phyloP scores from a whole-genome alignment of 2,329 filamentous ascomycete genomes.

The Fusarium sp. region DNA sequence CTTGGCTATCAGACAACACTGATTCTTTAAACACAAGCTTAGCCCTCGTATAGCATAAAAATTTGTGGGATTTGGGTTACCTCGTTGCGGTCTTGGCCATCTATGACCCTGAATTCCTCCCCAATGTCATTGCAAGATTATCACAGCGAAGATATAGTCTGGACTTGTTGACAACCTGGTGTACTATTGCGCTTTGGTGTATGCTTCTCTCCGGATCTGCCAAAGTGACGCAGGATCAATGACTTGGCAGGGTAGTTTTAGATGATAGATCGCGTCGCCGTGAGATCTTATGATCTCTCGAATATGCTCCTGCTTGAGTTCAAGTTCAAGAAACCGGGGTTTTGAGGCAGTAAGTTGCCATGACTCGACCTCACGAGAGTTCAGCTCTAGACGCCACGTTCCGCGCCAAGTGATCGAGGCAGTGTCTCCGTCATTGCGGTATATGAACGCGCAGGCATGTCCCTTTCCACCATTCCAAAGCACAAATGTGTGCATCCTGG shows the following conservation, averaged over 20 bases:
- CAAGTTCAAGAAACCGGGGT: conserved; percentile 34
- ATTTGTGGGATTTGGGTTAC: too few species aligned
- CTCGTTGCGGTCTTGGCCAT: too few species aligned
- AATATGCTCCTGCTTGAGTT: conserved; percentile 43
- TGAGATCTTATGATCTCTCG: conserved; percentile 43
- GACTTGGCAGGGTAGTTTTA: conserved; percentile 51
- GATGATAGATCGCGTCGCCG: conserved; percentile 53
- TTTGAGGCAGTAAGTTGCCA: conserved; percentile 28
- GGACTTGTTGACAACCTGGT: too few species aligned
- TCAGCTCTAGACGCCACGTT: conserved; percentile 51
- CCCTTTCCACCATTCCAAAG: conserved; percentile 53
- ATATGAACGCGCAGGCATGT: conserved; percentile 54
- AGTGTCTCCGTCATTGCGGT: conserved; percentile 39
- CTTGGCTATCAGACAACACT: too few species aligned
- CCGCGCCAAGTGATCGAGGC: conserved; percentile 52
- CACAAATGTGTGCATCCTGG: conserved; percentile 51
- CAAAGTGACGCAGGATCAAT: conserved; percentile 52
- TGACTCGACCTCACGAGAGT: conserved; percentile 42
- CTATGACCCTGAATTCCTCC: too few species aligned
- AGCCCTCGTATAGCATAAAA: too few species aligned
- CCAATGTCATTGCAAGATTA: too few species aligned
- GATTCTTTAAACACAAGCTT: too few species aligned
- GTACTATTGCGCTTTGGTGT: too few species aligned
- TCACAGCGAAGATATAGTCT: too few species aligned
- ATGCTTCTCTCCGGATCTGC: conserved; percentile 52